phyloP scores from a whole-genome alignment of 257 asterid genomes.

The Pogostemon cablin region DNA sequence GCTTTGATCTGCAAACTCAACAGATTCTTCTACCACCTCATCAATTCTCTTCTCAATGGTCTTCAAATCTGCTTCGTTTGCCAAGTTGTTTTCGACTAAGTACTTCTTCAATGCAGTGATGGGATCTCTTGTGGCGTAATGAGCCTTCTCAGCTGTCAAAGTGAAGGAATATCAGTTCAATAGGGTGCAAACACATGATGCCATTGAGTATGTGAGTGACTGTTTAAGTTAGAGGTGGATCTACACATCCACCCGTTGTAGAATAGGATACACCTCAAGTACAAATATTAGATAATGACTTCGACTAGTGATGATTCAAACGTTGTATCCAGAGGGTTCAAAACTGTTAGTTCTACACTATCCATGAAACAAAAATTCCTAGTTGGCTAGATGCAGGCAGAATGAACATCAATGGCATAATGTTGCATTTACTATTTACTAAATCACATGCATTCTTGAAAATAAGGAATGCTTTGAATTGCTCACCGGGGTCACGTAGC shows the following conservation, averaged over 20 bases:
- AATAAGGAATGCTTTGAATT: conserved; percentile 14
- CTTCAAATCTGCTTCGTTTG: conserved; percentile 71
- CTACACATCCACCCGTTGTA: too few species aligned
- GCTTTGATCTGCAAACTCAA: conserved; percentile 88
- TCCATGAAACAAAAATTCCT: background rate
- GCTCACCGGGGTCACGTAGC: conserved; percentile 96
- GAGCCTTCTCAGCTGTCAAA: conserved; percentile 92
- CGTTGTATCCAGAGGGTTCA: background rate
- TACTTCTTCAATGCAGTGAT: conserved; percentile 75
- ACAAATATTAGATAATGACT: background rate
- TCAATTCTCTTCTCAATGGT: conserved; percentile 85
- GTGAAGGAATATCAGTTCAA: conserved; percentile 21
- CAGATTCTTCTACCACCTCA: conserved; percentile 85
- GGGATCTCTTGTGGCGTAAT: conserved; percentile 87
- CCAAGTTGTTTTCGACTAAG: conserved; percentile 72
- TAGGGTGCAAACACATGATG: too few species aligned
- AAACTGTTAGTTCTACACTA: background rate
- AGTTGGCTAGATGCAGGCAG: background rate
- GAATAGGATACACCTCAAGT: background rate
- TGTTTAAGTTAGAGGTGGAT: too few species aligned
- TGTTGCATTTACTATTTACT: too few species aligned
- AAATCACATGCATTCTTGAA: background rate
- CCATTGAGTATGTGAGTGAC: too few species aligned
- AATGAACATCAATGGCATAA: background rate
- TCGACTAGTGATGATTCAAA: background rate